Conservation (phyloP, 169 alveolate species). For the Cryptosporidium xiaoi region DNA sequence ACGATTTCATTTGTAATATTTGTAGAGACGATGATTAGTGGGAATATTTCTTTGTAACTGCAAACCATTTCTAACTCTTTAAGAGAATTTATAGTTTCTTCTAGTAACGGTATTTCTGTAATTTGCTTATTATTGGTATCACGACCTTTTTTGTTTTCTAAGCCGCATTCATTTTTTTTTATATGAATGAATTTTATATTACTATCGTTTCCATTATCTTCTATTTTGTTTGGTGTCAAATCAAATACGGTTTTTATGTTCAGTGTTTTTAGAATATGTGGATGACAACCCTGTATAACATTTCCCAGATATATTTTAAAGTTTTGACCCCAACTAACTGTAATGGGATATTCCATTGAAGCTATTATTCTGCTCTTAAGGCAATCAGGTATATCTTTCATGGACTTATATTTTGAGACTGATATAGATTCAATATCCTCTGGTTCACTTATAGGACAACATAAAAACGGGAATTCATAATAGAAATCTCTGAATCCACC, state of each 20-base stretch:
- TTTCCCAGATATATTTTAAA: conserved; percentile 57
- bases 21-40: conserved; percentile 27
- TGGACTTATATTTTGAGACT: conserved; percentile 29
- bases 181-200: conserved; percentile 19
- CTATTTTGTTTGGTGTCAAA: conserved; percentile 37
- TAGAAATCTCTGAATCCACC: conserved; percentile 17
- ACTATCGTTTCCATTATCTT: neutral
- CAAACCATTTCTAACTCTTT: conserved; percentile 17
- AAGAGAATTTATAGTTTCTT: conserved; percentile 10
- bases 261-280: conserved; percentile 21
- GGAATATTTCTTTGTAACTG: conserved; percentile 31
- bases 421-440: neutral
- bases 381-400: conserved; percentile 2
- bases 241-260: conserved; percentile 54
- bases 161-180: neutral
- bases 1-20: conserved; percentile 15
- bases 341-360: conserved; percentile 46
- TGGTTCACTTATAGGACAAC: conserved; percentile 10
- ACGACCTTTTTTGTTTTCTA: neutral
- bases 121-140: neutral
- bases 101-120: neutral
- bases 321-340: conserved; percentile 24
- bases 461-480: conserved; percentile 52
- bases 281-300: conserved; percentile 68
- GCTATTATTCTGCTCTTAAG: conserved; percentile 35